Base-by-base conservation (phyloP, 139 green algal genomes). In the Edaphochlamys debaryana region DNA sequence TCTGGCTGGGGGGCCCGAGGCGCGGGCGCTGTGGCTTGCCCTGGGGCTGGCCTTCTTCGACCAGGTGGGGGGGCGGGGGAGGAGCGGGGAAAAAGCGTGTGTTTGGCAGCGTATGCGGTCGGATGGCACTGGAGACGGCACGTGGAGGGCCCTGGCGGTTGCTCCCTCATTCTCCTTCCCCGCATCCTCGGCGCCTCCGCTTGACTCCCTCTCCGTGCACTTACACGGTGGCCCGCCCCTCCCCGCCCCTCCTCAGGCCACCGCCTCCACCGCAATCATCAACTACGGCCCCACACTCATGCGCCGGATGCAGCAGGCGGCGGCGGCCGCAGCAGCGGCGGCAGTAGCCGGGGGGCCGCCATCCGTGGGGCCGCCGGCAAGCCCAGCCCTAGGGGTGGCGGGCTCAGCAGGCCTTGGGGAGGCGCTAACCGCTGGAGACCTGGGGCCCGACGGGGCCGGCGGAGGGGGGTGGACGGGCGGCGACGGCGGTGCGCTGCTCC, bases 231-330 rank as follows among this genome's bases (percentile, higher is more conserved):
- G n/a, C n/a, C n/a, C n/a, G n/a, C n/a, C n/a, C n/a, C n/a, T n/a
- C n/a, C n/a, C n/a, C n/a, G 11, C 45, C 45, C 45, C 9, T 22
- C 45, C 38, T 0, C 77, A 84, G 73, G 87, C 72, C 4, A 85
- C 66, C 40, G 87, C 87, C n/a, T 79, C 75, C 83, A 88, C 87
- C 25, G 87, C 93, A 29, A 90, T 98, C 85, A 95, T 98, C 75
- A 98, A 98, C 84, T 98, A 96, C 75, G 93, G 92, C 0, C 94
- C 95, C 1, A 83, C 82, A 29, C 80, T 95, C 32, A 75, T 94
- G 38, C 19, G 45, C 8, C 34, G 40, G 1, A 2, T 84, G 75
- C 42, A 25, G 36, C 34, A 13, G 48, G 25, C 22, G 41, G 42
- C n/a, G 54, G 32, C 34, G 64, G 11, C 15, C 56, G 4, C 42